These are phyloP conservation scores for Kernera saxatilis DNA, from an alignment of 345 rosid genomes.

Conservation along the genomic window DNA sequence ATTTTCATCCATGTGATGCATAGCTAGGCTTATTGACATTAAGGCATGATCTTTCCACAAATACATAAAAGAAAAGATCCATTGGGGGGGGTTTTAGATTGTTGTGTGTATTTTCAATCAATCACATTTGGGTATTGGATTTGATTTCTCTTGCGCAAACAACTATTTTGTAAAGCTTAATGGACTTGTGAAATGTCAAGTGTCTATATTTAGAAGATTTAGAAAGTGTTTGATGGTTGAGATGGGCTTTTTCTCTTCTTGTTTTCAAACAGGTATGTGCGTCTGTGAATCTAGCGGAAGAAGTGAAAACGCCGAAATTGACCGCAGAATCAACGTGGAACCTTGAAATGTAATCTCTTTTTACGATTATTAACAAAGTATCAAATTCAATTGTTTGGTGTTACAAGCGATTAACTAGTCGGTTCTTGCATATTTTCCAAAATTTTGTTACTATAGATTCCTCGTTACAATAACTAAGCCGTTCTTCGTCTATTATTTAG, in stretches of 20 bases:
- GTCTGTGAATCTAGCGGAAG: constrained; percentile 62
- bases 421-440: too few species aligned
- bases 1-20: background rate
- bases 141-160: background rate
- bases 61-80: background rate
- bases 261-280: constrained; percentile 44
- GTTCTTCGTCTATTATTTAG: background rate
- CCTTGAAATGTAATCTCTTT: constrained; percentile 46
- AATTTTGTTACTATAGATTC: too few species aligned
- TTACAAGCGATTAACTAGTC: background rate
- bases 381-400: background rate
- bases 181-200: background rate
- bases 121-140: background rate
- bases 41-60: background rate
- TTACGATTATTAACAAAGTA: background rate
- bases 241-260: background rate
- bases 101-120: background rate
- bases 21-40: background rate
- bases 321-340: constrained; percentile 77
- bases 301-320: constrained; percentile 54
- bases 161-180: background rate
- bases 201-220: background rate
- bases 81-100: background rate
- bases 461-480: background rate
- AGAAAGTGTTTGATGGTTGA: background rate